Evolutionary conservation across 75 land plant species (phyloP).

Genomic region (Cunninghamia lanceolata): DNA sequence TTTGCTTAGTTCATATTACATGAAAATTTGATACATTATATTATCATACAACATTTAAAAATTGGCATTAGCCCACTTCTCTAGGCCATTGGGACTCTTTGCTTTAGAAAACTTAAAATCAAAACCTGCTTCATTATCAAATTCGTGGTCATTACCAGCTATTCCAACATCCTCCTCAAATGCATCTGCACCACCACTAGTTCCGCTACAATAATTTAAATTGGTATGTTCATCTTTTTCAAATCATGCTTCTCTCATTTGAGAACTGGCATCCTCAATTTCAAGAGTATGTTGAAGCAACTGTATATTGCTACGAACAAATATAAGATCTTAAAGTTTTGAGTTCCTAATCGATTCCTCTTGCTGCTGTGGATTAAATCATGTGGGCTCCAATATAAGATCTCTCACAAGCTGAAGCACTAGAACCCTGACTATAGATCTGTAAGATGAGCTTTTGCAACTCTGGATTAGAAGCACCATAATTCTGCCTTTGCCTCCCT

Average conservation of each 20-base stretch:
- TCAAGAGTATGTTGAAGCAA: not conserved
- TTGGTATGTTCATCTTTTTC: not conserved
- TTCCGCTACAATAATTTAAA: not conserved
- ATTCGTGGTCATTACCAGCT: not conserved
- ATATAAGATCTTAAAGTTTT: not conserved
- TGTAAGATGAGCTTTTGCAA: not conserved
- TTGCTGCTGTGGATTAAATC: not conserved
- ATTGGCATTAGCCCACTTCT: not conserved
- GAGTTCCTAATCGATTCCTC: not conserved
- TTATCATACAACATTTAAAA: not conserved
- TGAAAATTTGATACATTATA: not conserved
- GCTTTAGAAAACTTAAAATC: not conserved
- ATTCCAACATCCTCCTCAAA: not conserved
- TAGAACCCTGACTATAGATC: not conserved
- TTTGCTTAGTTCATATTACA: not conserved
- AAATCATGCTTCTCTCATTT: not conserved
- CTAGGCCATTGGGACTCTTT: not conserved
- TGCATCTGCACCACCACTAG: not conserved
- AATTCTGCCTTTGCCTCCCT: not conserved
- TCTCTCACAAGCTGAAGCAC: conserved; percentile 1
- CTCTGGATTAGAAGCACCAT: not conserved
- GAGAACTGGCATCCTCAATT: not conserved
- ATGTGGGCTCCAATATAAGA: not conserved
- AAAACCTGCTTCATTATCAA: not conserved
- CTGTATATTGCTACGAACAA: not conserved